These are phyloP conservation scores for Yarrowia bubula DNA, from an alignment of 805 yeast species.

Conservation along the genomic window DNA sequence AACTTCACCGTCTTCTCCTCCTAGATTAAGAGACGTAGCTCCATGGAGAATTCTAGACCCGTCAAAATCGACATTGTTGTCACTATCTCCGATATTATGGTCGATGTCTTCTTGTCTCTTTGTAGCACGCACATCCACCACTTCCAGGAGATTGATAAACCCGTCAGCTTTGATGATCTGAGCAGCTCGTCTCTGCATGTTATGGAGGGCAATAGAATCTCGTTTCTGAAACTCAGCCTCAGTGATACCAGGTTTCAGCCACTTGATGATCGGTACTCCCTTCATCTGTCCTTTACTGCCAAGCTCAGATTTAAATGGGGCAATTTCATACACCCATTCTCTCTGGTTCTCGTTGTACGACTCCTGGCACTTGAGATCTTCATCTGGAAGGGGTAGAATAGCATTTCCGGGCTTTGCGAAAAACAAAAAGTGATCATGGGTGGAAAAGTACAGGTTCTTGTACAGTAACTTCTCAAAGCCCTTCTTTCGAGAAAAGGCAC, in stretches of 20 bases:
- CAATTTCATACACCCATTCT: constrained; percentile 45
- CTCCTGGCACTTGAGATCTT: constrained; percentile 39
- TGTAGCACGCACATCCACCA: constrained; percentile 44
- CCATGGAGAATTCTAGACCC: constrained; percentile 26
- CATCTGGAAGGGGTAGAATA: constrained; percentile 55
- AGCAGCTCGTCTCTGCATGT: constrained; percentile 59
- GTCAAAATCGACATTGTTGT: constrained; percentile 47
- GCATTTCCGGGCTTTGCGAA: constrained; percentile 55
- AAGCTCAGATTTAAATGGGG: constrained; percentile 53
- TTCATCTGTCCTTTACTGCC: constrained; percentile 48
- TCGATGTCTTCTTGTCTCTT: constrained; percentile 32
- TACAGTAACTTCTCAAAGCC: constrained; percentile 45
- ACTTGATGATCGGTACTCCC: constrained; percentile 50
- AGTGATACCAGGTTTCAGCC: constrained; percentile 33
- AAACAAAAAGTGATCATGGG: constrained; percentile 61
- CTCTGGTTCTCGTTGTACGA: constrained; percentile 34
- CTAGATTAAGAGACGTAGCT: constrained; percentile 42
- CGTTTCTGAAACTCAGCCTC: constrained; percentile 43
- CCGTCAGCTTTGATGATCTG: constrained; percentile 58
- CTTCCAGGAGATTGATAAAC: constrained; percentile 56
- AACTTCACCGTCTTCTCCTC: constrained; percentile 72
- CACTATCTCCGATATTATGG: constrained; percentile 78
- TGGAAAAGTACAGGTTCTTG: constrained; percentile 60
- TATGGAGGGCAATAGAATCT: constrained; percentile 62
- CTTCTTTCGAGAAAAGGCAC: neutral